Evolutionary conservation across 2,329 filamentous ascomycete genomes (phyloP), one percentile per base, ranked within the genome.

Genomic region (Hysterium pulicare): DNA sequence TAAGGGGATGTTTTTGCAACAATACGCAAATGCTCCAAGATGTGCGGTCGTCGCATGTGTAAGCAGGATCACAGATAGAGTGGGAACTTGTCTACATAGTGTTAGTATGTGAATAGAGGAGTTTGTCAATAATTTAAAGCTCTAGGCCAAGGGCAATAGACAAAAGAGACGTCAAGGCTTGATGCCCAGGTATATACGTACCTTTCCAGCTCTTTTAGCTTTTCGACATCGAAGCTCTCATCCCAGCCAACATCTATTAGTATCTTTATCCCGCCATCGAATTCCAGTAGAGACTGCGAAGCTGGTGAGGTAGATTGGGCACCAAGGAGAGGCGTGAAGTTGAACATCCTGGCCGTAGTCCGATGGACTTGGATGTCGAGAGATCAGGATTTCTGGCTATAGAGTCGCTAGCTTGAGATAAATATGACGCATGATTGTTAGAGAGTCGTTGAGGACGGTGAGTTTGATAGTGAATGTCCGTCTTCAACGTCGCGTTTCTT

Each of bases 211-310:
- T 93, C 87, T 57, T 83, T 83, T 40, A 98, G 80, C 73, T 88
- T 86, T 48, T 80, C 79, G 23, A 82, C 80, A 61, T 95, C 86
- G 64, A 98, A 97, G 2, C 80, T 79, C 64, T 95, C 89, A 64
- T 97, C 90, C 93, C 93, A 98, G 46, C 93, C 93, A 33, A 96
- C 84, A 63, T 96, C 91, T 28, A 98, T 82, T 41, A 98, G 78
- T 40, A 98, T 82, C 68, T 97, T 97, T 71, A 98, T 86, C 45
- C 91, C 93, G 51, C 91, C 91, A 72, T 98, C 93, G 42, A 98
- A 85, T 73, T 97, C 91, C 36, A 98, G 75, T 26, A 98, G 81
- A n/a, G 93, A 97, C 67, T 96, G 90, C 50, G 90, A 94, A 33
- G 91, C 90, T 45, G 83, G 77, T 35, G 89, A 93, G 53, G 86